Conservation (phyloP, 768 basidiomycete species). For the Kwoniella heveanensis region DNA sequence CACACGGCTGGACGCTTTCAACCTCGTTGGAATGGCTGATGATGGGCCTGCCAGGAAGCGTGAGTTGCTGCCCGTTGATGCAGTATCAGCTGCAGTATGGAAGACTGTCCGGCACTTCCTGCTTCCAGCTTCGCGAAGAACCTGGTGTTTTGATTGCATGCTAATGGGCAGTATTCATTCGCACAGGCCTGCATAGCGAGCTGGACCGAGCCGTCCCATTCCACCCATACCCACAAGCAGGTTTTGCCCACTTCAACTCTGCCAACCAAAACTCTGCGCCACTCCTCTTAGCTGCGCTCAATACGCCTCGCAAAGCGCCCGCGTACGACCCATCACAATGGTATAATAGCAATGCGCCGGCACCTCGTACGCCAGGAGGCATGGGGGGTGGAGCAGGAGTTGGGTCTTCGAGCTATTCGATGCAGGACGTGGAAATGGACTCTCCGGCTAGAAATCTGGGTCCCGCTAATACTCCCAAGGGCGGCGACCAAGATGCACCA, state of each 20-base stretch:
- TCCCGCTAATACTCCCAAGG: background rate
- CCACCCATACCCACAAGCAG: conserved; percentile 15
- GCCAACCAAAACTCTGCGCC: conserved; percentile 22
- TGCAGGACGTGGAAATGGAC: conserved; percentile 34
- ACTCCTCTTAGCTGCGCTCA: conserved; percentile 14
- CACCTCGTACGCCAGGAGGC: conserved; percentile 10
- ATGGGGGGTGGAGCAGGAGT: background rate
- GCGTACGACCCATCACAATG: conserved; percentile 27
- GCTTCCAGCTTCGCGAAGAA: too few relatives aligned
- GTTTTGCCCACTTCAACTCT: conserved; percentile 23
- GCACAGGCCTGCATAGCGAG: conserved; percentile 43
- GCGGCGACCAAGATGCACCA: background rate
- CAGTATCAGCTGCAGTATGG: too few relatives aligned
- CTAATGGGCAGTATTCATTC: background rate
- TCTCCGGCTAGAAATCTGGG: conserved; percentile 26
- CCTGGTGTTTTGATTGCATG: too few relatives aligned
- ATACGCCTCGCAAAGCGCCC: conserved; percentile 23
- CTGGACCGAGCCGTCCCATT: conserved; percentile 30
- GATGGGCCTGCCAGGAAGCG: conserved; percentile 47
- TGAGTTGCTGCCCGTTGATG: too few relatives aligned
- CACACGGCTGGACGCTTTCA: conserved; percentile 24
- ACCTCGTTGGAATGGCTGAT: conserved; percentile 18
- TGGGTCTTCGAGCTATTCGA: conserved; percentile 5
- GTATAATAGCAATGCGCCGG: conserved; percentile 12
- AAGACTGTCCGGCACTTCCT: too few relatives aligned